Conservation (phyloP, 768 basidiomycete species). For the Pisolithus albus region DNA sequence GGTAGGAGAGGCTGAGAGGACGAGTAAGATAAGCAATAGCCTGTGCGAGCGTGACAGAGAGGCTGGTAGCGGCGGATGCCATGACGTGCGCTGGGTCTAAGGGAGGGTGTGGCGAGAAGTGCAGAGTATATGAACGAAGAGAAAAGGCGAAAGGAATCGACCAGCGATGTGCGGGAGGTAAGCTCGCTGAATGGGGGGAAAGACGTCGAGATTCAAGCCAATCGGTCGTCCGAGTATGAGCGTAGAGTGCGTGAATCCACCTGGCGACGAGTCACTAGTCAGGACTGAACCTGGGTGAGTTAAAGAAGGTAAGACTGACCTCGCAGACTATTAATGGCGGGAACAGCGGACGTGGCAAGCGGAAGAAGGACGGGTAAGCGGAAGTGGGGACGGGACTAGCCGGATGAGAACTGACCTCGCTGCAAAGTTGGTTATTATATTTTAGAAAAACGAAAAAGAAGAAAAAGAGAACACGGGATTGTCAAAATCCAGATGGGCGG, state of each 20-base stretch:
- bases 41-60: slow-evolving; percentile 66
- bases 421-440: slow-evolving; percentile 7
- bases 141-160: slow-evolving; percentile 23
- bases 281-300: neutral
- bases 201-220: slow-evolving; percentile 21
- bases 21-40: slow-evolving; percentile 69
- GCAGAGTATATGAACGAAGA: slow-evolving; percentile 5
- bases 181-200: slow-evolving; percentile 15
- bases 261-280: neutral
- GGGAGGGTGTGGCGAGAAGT: neutral
- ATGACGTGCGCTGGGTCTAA: slow-evolving; percentile 6
- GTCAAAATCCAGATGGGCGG: slow-evolving; percentile 32
- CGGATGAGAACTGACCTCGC: slow-evolving; percentile 20
- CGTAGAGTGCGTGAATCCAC: slow-evolving; percentile 2
- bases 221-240: slow-evolving; percentile 18
- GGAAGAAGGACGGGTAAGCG: slow-evolving; percentile 10
- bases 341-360: neutral
- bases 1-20: slow-evolving; percentile 50
- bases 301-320: slow-evolving; percentile 7
- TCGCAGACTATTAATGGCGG: slow-evolving; percentile 20
- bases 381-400: neutral
- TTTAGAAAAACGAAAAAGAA: neutral
- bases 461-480: slow-evolving; percentile 21
- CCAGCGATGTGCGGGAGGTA: slow-evolving; percentile 26
- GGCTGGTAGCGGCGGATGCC: slow-evolving; percentile 38